Conservation (phyloP, 495 filamentous ascomycete species). For the Aspergillus indologenus region DNA sequence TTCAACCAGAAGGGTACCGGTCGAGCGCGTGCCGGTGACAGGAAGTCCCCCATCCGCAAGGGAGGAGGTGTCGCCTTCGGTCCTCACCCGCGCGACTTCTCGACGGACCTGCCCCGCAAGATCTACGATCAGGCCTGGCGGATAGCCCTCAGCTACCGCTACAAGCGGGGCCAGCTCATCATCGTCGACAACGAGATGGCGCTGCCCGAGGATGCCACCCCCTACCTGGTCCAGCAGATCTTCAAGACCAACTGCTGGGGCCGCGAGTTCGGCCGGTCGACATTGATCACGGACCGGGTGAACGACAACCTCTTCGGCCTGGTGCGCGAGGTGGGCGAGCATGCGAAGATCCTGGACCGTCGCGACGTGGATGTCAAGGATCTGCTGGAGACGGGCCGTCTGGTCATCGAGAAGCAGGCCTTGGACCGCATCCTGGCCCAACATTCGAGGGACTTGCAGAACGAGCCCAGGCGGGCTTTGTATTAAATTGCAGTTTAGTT, state of each 20-base stretch:
- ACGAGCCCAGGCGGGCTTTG: constrained; percentile 30
- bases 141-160: constrained; percentile 89
- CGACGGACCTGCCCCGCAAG: constrained; percentile 76
- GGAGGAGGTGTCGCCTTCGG: constrained; percentile 88
- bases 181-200: constrained; percentile 73
- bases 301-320: constrained; percentile 40
- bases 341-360: constrained; percentile 64
- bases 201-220: constrained; percentile 50
- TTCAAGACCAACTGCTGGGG: constrained; percentile 73
- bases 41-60: constrained; percentile 74
- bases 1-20: constrained; percentile 83
- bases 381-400: constrained; percentile 73
- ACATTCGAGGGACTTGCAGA: constrained; percentile 71
- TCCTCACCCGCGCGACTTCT: constrained; percentile 85
- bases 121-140: constrained; percentile 96
- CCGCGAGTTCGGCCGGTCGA: constrained; percentile 62
- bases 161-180: constrained; percentile 78
- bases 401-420: constrained; percentile 83
- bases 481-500: constrained; percentile 27
- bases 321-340: constrained; percentile 56
- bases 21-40: constrained; percentile 71
- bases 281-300: constrained; percentile 64
- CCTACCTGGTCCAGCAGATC: constrained; percentile 59
- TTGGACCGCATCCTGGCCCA: constrained; percentile 68
- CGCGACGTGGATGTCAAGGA: constrained; percentile 91